These are phyloP conservation scores for Jackrogersella minutella DNA, from an alignment of 495 filamentous ascomycete species.

Conservation along the genomic window DNA sequence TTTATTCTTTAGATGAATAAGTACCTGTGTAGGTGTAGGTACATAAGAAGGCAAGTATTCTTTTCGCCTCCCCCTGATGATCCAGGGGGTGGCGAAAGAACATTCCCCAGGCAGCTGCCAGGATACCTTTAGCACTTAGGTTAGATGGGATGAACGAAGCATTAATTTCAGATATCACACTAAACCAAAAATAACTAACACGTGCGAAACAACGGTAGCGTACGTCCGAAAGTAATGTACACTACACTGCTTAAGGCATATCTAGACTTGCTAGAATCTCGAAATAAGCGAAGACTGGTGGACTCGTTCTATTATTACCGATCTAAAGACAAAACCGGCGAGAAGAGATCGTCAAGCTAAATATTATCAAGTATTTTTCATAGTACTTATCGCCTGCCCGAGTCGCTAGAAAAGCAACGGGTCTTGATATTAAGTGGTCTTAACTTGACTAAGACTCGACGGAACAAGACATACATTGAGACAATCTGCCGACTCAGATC, in stretches of 20 bases:
- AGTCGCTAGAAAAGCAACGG: slow-evolving; percentile 10
- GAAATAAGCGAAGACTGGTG: slow-evolving; percentile 9
- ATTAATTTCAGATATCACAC: slow-evolving; percentile 15
- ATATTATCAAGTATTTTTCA: too few relatives aligned
- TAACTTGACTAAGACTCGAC: neutral
- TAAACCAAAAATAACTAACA: slow-evolving; percentile 8
- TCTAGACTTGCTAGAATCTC: too few relatives aligned
- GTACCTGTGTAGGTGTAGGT: too few relatives aligned
- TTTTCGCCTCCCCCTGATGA: slow-evolving; percentile 47
- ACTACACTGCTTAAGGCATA: too few relatives aligned
- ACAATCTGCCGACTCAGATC: slow-evolving; percentile 18
- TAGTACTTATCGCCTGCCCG: slow-evolving; percentile 4
- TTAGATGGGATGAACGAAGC: slow-evolving; percentile 5
- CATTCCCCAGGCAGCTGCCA: too few relatives aligned
- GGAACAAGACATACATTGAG: slow-evolving; percentile 23
- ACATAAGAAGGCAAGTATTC: too few relatives aligned
- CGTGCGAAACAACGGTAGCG: neutral
- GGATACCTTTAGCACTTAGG: neutral
- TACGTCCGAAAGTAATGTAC: neutral
- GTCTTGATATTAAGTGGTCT: slow-evolving; percentile 18
- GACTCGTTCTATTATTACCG: slow-evolving; percentile 6
- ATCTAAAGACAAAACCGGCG: slow-evolving; percentile 21
- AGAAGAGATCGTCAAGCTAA: slow-evolving; percentile 29
- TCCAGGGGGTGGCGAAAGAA: slow-evolving; percentile 46
- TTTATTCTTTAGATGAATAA: neutral